phyloP scores from a whole-genome alignment of 1,284 basidiomycete species.

The Fomitopsis pinicola region DNA sequence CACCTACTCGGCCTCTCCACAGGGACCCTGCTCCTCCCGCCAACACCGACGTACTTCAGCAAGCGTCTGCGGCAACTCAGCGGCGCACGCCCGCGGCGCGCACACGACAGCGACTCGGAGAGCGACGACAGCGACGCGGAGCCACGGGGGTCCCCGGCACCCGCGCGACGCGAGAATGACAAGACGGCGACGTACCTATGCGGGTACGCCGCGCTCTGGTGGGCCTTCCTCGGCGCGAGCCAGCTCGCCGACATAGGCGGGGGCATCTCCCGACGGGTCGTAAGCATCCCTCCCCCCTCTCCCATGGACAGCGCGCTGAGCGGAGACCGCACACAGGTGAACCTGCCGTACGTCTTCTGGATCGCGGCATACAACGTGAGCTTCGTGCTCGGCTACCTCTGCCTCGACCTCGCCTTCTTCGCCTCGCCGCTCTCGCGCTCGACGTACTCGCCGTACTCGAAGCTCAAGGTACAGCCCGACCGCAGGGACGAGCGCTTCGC shows the following conservation, averaged over 20 bases:
- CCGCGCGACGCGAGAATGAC: conserved; percentile 46
- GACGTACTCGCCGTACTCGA: conserved; percentile 34
- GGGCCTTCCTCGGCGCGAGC: conserved; percentile 52
- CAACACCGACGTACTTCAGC: conserved; percentile 70
- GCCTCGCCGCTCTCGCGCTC: conserved; percentile 36
- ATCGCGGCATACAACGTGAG: conserved; percentile 85
- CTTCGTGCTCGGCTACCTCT: conserved; percentile 80
- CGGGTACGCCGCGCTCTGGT: conserved; percentile 78
- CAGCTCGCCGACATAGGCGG: conserved; percentile 36
- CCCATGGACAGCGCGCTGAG: background rate
- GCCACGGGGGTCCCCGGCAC: background rate
- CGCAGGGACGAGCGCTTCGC: conserved; percentile 9
- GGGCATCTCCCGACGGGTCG: conserved; percentile 76
- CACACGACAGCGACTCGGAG: conserved; percentile 18
- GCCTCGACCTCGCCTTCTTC: conserved; percentile 71
- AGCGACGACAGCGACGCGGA: conserved; percentile 12
- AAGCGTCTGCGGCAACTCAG: conserved; percentile 24
- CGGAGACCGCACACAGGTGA: conserved; percentile 60
- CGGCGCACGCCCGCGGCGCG: conserved; percentile 3
- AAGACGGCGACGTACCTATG: conserved; percentile 75
- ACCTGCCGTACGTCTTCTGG: conserved; percentile 89
- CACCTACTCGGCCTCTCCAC: conserved; percentile 83
- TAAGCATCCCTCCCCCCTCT: conserved; percentile 25
- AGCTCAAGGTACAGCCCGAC: conserved; percentile 32
- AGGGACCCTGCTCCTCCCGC: conserved; percentile 79